Evolutionary conservation across 2,329 filamentous ascomycete genomes (phyloP).

Genomic region (Fusarium guadeloupense): DNA sequence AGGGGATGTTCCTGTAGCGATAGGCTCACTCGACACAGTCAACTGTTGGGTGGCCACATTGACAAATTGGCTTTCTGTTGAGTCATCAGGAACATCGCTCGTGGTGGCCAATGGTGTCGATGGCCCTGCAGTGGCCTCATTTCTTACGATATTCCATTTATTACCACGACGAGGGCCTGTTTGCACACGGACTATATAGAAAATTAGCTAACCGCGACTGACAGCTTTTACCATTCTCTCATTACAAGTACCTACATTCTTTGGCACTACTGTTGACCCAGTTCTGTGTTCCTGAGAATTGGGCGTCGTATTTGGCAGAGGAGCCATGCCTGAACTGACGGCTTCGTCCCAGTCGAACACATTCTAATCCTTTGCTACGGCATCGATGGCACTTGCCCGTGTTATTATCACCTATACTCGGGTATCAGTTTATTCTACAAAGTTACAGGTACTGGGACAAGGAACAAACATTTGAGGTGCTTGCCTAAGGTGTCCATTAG

Average conservation of each 20-base stretch:
- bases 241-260: constrained; percentile 8
- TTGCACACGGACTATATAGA: constrained; percentile 22
- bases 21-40: not conserved
- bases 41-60: too few species aligned
- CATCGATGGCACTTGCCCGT: constrained; percentile 14
- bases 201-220: too few species aligned
- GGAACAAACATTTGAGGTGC: constrained; percentile 35
- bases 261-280: constrained; percentile 37
- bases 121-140: accelerated
- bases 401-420: constrained; percentile 17
- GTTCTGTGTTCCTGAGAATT: constrained; percentile 29
- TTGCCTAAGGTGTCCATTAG: constrained; percentile 6
- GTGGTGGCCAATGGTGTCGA: too few species aligned
- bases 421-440: not conserved
- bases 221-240: too few species aligned
- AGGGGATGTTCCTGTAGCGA: not conserved
- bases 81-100: accelerated
- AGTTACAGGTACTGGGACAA: accelerated
- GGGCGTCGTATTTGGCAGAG: constrained; percentile 37
- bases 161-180: constrained; percentile 11
- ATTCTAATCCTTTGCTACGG: constrained; percentile 16
- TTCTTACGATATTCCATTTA: constrained; percentile 11
- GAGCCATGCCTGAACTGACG: constrained; percentile 32
- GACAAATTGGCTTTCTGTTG: not conserved
- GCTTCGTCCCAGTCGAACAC: constrained; percentile 13